Percentiles rank a stretch among this genome's conserved stretches.
Conservation (phyloP, 2,329 filamentous ascomycete genomes). For the Microcyclospora pomicola region DNA sequence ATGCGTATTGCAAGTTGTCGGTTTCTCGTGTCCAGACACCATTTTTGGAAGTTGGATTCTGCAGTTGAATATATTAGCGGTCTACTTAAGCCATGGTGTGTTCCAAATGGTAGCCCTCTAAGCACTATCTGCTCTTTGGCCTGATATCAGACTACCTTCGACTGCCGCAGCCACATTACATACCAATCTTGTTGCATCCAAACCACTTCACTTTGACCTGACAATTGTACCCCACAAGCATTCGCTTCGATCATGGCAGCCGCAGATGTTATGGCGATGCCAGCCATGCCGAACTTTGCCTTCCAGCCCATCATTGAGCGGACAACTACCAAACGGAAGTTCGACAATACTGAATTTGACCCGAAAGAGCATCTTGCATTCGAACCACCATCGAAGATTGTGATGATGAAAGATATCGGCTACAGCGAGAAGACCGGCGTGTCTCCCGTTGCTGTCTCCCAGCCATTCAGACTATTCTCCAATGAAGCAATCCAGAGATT, state of each 20-base stretch:
- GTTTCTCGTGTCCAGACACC: no score
- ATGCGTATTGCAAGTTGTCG: no score
- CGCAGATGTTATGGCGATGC: slow-evolving; percentile 20
- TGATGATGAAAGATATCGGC: slow-evolving; percentile 50
- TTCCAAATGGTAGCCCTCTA: neutral
- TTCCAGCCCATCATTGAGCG: slow-evolving; percentile 24
- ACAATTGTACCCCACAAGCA: neutral
- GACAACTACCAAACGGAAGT: slow-evolving; percentile 8
- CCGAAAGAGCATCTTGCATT: slow-evolving; percentile 43
- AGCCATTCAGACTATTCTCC: slow-evolving; percentile 52
- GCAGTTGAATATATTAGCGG: no score
- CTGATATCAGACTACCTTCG: no score
- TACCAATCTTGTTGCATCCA: neutral
- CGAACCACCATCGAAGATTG: slow-evolving; percentile 35
- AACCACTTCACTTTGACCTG: neutral
- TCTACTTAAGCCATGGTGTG: neutral
- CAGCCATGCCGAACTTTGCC: slow-evolving; percentile 17
- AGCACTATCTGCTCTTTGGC: neutral
- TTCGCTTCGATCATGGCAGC: slow-evolving; percentile 9
- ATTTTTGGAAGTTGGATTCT: no score
- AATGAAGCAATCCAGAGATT: slow-evolving; percentile 47
- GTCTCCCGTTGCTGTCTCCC: slow-evolving; percentile 49
- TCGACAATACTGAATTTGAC: slow-evolving; percentile 31
- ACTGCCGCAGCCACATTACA: no score
- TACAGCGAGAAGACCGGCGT: slow-evolving; percentile 42